Evolutionary conservation across 116 monocot species (phyloP).

Genomic region (Phalaenopsis hybrid): DNA sequence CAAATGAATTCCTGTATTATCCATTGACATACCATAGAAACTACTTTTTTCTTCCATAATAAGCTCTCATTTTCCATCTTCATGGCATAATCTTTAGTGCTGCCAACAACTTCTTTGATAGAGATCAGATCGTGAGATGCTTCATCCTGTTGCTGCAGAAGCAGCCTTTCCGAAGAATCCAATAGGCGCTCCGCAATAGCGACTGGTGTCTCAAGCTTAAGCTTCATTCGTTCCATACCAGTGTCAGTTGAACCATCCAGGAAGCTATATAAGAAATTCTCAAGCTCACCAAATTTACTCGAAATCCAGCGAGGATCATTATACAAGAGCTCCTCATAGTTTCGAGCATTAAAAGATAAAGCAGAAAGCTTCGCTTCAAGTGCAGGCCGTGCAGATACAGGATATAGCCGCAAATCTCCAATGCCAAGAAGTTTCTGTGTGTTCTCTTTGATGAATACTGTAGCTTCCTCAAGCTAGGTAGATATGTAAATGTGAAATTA

Average conservation of each 20-base stretch:
- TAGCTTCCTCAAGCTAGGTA: conserved; percentile 79
- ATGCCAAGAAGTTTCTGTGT: conserved; percentile 54
- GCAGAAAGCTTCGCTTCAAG: conserved; percentile 72
- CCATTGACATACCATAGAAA: conserved; percentile 36
- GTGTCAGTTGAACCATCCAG: conserved; percentile 82
- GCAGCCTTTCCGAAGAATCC: conserved; percentile 44
- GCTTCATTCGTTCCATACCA: conserved; percentile 78
- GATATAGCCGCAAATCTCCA: conserved; percentile 60
- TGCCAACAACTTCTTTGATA: conserved; percentile 46
- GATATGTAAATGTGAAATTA: conserved; percentile 6
- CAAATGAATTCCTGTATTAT: neutral
- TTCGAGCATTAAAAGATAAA: conserved; percentile 19
- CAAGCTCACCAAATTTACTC: conserved; percentile 76
- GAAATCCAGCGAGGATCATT: conserved; percentile 57
- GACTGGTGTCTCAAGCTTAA: conserved; percentile 87
- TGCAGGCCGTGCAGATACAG: conserved; percentile 79
- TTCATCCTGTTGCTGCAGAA: conserved; percentile 52
- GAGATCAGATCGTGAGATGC: conserved; percentile 46
- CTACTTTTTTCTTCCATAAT: conserved; percentile 53
- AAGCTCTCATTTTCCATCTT: conserved; percentile 75
- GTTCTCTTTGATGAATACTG: conserved; percentile 64
- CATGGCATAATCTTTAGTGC: conserved; percentile 43
- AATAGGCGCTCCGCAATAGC: conserved; percentile 71
- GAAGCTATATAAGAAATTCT: conserved; percentile 72
- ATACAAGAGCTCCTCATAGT: conserved; percentile 25